Conservation (phyloP, 805 yeast genomes). For the Wickerhamomyces kurtzmanii region DNA sequence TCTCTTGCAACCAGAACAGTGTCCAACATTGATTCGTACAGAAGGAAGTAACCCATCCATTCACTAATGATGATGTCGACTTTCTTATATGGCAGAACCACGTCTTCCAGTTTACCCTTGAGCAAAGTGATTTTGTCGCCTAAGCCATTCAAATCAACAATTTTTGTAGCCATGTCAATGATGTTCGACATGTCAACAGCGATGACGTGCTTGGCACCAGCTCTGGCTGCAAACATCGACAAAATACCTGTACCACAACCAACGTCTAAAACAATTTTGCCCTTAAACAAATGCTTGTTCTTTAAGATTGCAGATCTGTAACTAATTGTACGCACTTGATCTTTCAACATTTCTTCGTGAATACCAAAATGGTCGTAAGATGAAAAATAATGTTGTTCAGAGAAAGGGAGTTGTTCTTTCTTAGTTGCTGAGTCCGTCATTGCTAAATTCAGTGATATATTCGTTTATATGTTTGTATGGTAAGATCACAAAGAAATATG, state of each 20-base stretch:
- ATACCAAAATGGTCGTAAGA: constrained; percentile 97
- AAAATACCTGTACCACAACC: constrained; percentile 99
- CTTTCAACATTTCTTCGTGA: constrained; percentile 98
- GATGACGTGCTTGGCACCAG: constrained; percentile 98
- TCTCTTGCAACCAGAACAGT: constrained; percentile 94
- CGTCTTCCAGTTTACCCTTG: constrained; percentile 92
- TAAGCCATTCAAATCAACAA: constrained; percentile 76
- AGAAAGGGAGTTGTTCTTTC: constrained; percentile 48
- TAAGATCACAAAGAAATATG: too few relatives aligned
- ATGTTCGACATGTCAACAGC: constrained; percentile 97
- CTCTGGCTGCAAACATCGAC: constrained; percentile 95
- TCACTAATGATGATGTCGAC: constrained; percentile 95
- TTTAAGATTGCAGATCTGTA: constrained; percentile 89
- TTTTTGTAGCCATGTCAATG: constrained; percentile 91
- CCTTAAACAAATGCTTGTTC: constrained; percentile 83
- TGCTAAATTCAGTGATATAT: too few relatives aligned
- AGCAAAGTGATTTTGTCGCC: constrained; percentile 78
- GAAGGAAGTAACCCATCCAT: constrained; percentile 98
- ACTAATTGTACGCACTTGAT: constrained; percentile 81
- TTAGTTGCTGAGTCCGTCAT: constrained; percentile 66
- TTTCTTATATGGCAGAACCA: constrained; percentile 69
- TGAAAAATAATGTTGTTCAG: constrained; percentile 89
- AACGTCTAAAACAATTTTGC: constrained; percentile 89
- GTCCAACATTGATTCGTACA: constrained; percentile 97
- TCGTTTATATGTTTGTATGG: too few relatives aligned